Percentiles rank a stretch among this genome's conserved stretches.
These are phyloP conservation scores for Tardiomyces blankii DNA, from an alignment of 1,139 yeast genomes.

Conservation along the genomic window DNA sequence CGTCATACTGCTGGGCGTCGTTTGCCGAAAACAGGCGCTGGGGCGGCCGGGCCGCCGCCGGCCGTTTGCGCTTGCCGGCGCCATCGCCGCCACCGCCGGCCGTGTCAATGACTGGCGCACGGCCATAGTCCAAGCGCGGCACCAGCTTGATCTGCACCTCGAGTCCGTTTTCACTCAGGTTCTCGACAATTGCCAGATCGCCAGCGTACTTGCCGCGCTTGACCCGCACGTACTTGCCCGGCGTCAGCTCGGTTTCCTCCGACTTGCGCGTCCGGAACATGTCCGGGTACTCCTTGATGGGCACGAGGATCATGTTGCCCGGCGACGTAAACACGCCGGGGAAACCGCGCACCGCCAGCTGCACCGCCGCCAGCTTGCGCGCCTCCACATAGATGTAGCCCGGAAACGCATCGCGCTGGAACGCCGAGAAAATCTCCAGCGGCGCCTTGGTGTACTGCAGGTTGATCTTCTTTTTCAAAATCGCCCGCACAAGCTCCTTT, in stretches of 20 bases:
- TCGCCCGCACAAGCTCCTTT: slow-evolving; percentile 76
- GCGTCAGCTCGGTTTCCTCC: slow-evolving; percentile 76
- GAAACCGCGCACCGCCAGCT: slow-evolving; percentile 77
- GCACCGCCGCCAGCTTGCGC: slow-evolving; percentile 84
- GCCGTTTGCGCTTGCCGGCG: slow-evolving; percentile 37
- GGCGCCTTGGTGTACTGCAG: slow-evolving; percentile 52
- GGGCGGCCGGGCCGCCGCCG: slow-evolving; percentile 59
- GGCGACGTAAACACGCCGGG: slow-evolving; percentile 56
- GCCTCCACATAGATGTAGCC: slow-evolving; percentile 95
- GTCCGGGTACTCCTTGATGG: slow-evolving; percentile 93
- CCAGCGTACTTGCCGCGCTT: slow-evolving; percentile 88
- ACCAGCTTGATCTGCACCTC: slow-evolving; percentile 88
- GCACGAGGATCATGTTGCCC: slow-evolving; percentile 70
- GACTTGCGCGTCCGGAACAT: slow-evolving; percentile 83
- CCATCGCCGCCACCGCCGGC: slow-evolving; percentile 38
- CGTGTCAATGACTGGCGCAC: slow-evolving; percentile 45
- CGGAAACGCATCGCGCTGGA: slow-evolving; percentile 85
- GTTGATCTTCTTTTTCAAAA: slow-evolving; percentile 67
- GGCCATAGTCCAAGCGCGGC: slow-evolving; percentile 88
- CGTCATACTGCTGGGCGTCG: slow-evolving; percentile 53
- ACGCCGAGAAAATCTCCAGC: slow-evolving; percentile 74
- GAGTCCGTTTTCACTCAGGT: slow-evolving; percentile 85
- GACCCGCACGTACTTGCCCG: slow-evolving; percentile 86
- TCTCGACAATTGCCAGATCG: slow-evolving; percentile 87
- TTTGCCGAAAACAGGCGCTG: slow-evolving; percentile 62